Evolutionary conservation across 2,329 filamentous ascomycete species (phyloP), one percentile per base, ranked within the genome.

Genomic region (Fusarium brachygibbosum): DNA sequence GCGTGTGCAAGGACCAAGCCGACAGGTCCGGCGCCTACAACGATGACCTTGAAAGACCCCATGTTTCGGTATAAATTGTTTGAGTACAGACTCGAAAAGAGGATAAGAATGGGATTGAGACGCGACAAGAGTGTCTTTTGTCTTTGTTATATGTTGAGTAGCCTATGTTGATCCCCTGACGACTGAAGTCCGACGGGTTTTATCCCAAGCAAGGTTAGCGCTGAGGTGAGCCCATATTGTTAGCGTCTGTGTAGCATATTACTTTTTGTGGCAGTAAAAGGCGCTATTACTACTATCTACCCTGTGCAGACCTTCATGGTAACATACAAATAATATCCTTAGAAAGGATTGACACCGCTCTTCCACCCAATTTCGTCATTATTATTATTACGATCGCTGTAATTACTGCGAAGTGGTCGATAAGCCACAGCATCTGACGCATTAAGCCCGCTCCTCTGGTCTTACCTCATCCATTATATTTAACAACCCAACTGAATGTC

Each of bases 1-100:
- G 63, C 64, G 35, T 67, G 64, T 0, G 64, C 64, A 7, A 67
- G 46, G 6, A 58, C 51, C 41, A 67, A 37, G 2, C 64, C 64
- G 0, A 48, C 64, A 3, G 58, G 64, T 10, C 64, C 64, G 8
- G 64, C 64, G 9, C 64, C 64, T 6, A 67, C 40, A 10, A 68
- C 48, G 1, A 67, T 68, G 4, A 49, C 63, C 44, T 64, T 67
- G 23, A 67, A 66, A 4, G 63, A 28, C 16, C 21, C 42, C 64
- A 67, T 67, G 1, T 16, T 8, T 14, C 3, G 13, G 23, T 25
- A 16, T 14, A 10, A 3, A 17, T 48, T 3, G 17, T 17, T n/a
- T 8, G 1, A 6, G 31, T 32, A n/a, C 5, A 1, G 4, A 4
- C 16, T 23, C 3, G 16, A 42, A 21, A 42, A 3, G 5, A 19